Conservation (phyloP, 805 yeast species). For the Myxozyma vanderwaltii region DNA sequence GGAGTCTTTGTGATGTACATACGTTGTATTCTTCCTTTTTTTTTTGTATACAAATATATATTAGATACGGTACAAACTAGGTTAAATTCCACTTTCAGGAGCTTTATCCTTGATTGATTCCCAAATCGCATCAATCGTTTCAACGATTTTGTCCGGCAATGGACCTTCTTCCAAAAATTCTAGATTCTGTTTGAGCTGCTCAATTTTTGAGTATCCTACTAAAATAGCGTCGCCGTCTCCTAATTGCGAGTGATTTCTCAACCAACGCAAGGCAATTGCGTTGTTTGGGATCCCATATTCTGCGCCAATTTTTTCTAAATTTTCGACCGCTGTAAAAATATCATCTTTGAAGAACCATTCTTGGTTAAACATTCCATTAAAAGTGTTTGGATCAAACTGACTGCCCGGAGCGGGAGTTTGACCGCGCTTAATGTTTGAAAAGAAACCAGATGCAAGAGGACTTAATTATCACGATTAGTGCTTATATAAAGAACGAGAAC, state of each 20-base stretch:
- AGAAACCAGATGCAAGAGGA: constrained; percentile 28
- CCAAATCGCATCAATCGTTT: constrained; percentile 36
- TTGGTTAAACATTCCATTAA: constrained; percentile 14
- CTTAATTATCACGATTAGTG: neutral
- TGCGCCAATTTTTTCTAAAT: neutral
- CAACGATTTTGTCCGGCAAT: constrained; percentile 32
- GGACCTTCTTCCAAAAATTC: constrained; percentile 36
- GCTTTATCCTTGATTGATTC: constrained; percentile 34
- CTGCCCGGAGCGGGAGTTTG: constrained; percentile 19
- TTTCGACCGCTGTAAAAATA: constrained; percentile 19
- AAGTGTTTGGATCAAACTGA: constrained; percentile 24
- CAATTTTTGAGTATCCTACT: constrained; percentile 20
- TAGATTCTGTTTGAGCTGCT: constrained; percentile 18
- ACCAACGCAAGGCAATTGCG: constrained; percentile 27
- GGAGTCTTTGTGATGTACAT: neutral
- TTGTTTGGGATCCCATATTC: constrained; percentile 14
- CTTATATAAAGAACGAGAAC: neutral
- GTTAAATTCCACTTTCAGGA: constrained; percentile 15
- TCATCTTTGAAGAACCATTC: constrained; percentile 22
- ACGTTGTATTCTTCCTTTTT: neutral
- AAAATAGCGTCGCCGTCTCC: constrained; percentile 21
- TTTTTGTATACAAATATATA: neutral
- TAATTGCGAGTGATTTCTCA: constrained; percentile 20
- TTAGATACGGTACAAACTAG: neutral
- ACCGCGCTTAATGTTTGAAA: constrained; percentile 26